Evolutionary conservation across 2,329 filamentous ascomycete species (phyloP), one percentile per base, ranked within the genome.

Genomic region (Paecilomyces formosus): DNA sequence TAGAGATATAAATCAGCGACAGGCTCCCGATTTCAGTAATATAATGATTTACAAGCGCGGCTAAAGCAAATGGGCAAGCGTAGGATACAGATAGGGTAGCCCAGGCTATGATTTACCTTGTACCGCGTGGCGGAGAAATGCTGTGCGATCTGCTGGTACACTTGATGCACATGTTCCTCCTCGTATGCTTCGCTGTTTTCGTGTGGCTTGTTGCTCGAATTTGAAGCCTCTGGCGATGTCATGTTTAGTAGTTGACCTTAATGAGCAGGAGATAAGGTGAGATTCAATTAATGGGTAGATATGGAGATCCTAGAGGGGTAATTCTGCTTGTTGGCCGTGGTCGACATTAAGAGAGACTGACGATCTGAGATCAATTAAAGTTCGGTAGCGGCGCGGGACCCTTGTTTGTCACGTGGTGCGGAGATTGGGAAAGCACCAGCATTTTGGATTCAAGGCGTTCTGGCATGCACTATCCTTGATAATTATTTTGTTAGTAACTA

Each of bases 151-250:
- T 79, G 69, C 57, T 79, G 89, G 78, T 99, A 99, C 63, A 99
- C 90, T 59, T 85, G 80, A 75, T 99, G 94, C 58, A 99, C 94
- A 76, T 97, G 90, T 64, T 87, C 78, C 62, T 87, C 82, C 77
- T 99, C 94, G 77, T 96, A 97, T 7, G 62, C 65, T 54, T 72
- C 72, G 30, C 61, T 57, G 30, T 57, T 56, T 56, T 56, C 56
- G 33, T 45, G 33, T 5, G 22, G 24, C 22, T 22, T 12, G 18
- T 11, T 39, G 15, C 7, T 13, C 18, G 53, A 18, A 11, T 13
- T 31, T 18, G 50, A 21, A 28, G 11, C 50, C 22, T 52, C 50
- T 12, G 50, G 13, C 12, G 18, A 15, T 22, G 50, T 15, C 50
- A 52, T 52, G 50, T 28, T 52, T 18, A 6, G 35, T 18, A 45